These are phyloP conservation scores for Linnemannia zychae DNA, from an alignment of 192 early-diverging fungal genomes.

Conservation along the genomic window DNA sequence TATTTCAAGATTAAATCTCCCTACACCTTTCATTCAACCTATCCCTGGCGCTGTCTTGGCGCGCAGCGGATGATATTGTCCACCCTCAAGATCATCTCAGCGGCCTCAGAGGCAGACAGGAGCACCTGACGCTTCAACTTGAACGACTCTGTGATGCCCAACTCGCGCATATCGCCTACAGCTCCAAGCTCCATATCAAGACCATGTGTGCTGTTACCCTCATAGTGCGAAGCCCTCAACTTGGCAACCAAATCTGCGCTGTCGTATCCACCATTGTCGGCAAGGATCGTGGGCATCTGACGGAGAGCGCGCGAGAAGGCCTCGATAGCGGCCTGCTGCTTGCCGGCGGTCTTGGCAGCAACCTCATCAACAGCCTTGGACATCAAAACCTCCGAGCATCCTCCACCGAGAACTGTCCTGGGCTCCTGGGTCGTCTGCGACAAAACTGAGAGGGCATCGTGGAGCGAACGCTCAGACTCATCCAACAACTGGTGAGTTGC, in stretches of 20 bases:
- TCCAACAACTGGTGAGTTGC: constrained; percentile 96
- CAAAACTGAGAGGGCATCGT: constrained; percentile 96
- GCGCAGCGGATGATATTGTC: constrained; percentile 98
- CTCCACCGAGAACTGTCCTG: constrained; percentile 94
- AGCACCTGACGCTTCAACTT: constrained; percentile 97
- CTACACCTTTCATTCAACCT: neutral
- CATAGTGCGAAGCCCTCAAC: constrained; percentile 94
- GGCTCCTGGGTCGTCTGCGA: constrained; percentile 96
- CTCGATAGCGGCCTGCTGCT: constrained; percentile 96
- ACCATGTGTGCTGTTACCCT: constrained; percentile 81
- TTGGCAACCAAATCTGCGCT: constrained; percentile 92
- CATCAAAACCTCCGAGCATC: constrained; percentile 98
- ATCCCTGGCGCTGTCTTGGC: constrained; percentile 59
- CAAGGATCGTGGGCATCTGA: constrained; percentile 97
- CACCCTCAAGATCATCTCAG: constrained; percentile 97
- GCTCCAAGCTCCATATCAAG: constrained; percentile 90
- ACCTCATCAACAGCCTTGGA: constrained; percentile 95
- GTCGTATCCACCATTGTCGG: constrained; percentile 98
- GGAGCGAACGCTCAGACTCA: constrained; percentile 97
- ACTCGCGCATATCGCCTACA: constrained; percentile 83
- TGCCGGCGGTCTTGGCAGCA: constrained; percentile 92
- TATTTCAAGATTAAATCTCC: too few relatives aligned
- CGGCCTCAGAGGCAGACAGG: constrained; percentile 93
- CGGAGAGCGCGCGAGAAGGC: constrained; percentile 94
- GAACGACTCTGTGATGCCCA: constrained; percentile 96